These are phyloP conservation scores for Pleurotus pulmonarius DNA, from an alignment of 768 basidiomycete species.

Conservation along the genomic window DNA sequence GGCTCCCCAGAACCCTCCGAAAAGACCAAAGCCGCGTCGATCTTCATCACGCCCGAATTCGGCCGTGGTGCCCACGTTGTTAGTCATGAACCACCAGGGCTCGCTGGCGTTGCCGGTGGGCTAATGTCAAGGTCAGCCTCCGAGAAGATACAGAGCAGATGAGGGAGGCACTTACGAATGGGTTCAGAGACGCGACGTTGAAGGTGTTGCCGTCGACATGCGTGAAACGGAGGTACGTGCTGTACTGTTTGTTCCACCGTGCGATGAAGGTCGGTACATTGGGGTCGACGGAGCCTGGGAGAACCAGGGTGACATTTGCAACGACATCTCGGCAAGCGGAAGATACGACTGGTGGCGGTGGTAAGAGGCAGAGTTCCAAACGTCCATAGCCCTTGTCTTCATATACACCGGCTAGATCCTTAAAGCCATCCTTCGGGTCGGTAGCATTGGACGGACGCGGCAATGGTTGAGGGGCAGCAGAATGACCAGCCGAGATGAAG, in stretches of 20 bases:
- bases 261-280: constrained; percentile 14
- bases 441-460: constrained; percentile 13
- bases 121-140: constrained; percentile 1
- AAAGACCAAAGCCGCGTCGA: background rate
- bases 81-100: constrained; percentile 14
- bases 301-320: constrained; percentile 6
- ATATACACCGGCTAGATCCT: constrained; percentile 14
- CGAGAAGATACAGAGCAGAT: background rate
- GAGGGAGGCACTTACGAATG: constrained; percentile 12
- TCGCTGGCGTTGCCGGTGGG: constrained; percentile 12
- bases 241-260: constrained; percentile 11
- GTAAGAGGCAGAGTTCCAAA: constrained; percentile 17
- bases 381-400: constrained; percentile 15
- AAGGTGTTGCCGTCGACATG: constrained; percentile 18
- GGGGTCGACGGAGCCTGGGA: constrained; percentile 12
- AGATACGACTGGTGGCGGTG: constrained; percentile 1
- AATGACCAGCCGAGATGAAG: background rate
- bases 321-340: constrained; percentile 9
- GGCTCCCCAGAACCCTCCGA: constrained; percentile 11
- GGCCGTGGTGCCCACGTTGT: background rate
- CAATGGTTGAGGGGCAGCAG: constrained; percentile 6
- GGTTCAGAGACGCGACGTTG: constrained; percentile 13
- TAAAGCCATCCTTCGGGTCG: constrained; percentile 11
- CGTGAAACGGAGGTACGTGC: constrained; percentile 13
- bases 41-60: background rate